Conservation (phyloP, 1,139 yeast genomes). For the Geotrichum candidum region DNA sequence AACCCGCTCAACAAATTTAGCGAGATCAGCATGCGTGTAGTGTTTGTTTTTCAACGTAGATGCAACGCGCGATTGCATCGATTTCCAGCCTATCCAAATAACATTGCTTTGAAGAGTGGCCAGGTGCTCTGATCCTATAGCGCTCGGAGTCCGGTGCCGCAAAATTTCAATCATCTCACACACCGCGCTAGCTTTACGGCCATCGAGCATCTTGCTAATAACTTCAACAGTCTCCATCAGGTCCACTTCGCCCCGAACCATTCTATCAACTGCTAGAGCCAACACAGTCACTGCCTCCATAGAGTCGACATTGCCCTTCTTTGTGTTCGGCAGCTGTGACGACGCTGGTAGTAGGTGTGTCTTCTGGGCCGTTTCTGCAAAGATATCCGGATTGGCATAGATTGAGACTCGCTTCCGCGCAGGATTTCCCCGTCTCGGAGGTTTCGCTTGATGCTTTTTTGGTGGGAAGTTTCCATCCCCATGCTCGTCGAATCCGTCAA, state of each 20-base stretch:
- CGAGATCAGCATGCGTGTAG: conserved; percentile 19
- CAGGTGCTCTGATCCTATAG: not conserved
- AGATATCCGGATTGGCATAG: not conserved
- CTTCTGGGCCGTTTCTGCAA: not conserved
- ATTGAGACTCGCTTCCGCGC: not conserved
- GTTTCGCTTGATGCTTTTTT: not conserved
- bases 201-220: not conserved
- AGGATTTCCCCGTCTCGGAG: not conserved
- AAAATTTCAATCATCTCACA: not conserved
- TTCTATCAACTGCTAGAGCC: not conserved
- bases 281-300: conserved; percentile 9
- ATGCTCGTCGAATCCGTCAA: conserved; percentile 1
- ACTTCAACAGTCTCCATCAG: not conserved
- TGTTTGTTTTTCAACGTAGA: conserved; percentile 18
- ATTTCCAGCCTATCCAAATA: not conserved
- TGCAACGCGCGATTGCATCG: not conserved
- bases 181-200: not conserved
- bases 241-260: not conserved
- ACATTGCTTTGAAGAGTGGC: not conserved
- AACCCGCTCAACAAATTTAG: conserved; percentile 25
- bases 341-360: not conserved
- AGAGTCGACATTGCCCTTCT: not conserved
- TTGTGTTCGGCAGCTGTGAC: not conserved
- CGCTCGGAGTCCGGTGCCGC: not conserved
- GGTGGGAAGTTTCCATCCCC: not conserved